Percentiles rank a stretch among this genome's conserved stretches.
Conservation (phyloP, 2,329 filamentous ascomycete genomes). For the Verticillium dahliae region DNA sequence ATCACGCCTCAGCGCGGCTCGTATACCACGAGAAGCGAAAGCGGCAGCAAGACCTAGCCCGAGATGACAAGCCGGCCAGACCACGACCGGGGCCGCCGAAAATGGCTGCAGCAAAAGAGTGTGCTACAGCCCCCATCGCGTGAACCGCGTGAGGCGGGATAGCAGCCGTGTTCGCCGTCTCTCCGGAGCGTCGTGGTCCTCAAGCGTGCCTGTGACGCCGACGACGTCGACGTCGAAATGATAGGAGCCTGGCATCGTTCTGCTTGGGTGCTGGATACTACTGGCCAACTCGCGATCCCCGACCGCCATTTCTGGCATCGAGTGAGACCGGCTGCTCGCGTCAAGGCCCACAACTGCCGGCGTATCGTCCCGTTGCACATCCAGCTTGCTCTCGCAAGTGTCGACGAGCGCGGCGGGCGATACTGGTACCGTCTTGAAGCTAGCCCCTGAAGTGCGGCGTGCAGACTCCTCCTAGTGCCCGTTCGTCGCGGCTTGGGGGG, state of each 20-base stretch:
- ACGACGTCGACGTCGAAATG: neutral
- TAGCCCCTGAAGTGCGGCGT: conserved; percentile 6
- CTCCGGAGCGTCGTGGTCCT: neutral
- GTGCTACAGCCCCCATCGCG: neutral
- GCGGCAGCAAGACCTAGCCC: neutral
- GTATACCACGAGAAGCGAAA: neutral
- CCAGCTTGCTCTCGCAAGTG: neutral
- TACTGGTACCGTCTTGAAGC: neutral
- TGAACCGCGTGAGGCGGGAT: neutral
- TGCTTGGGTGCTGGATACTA: neutral
- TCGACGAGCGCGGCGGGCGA: neutral
- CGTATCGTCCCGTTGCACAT: neutral
- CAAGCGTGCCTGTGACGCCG: neutral
- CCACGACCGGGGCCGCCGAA: neutral
- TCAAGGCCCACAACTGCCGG: neutral
- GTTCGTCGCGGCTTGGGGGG: conserved; percentile 30
- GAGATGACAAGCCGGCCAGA: neutral
- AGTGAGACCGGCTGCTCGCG: neutral
- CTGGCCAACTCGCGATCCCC: neutral
- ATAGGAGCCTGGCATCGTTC: neutral
- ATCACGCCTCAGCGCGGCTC: neutral
- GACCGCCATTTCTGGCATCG: neutral
- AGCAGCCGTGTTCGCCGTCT: neutral
- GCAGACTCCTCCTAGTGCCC: conserved; percentile 29
- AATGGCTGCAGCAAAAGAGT: neutral